Base-by-base conservation (phyloP, 2,329 filamentous ascomycete genomes). In the Myrmaecium sp. region DNA sequence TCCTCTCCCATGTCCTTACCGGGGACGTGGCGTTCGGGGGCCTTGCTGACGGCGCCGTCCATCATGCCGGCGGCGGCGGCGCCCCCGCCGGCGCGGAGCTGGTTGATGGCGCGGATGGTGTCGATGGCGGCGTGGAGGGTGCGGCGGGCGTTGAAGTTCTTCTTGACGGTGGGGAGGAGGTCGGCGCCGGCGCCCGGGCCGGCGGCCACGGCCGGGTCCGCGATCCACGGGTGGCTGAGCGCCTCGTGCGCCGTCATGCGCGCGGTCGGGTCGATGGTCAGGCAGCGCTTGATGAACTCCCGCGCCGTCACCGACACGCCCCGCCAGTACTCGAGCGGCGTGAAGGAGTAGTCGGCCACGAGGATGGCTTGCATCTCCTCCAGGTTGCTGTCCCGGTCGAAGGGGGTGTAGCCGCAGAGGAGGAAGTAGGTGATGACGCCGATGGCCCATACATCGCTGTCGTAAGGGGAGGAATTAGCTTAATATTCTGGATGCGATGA, bases 361-460 rank as follows among this genome's bases (percentile, higher is more conserved):
- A 95, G 70, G 47, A 98, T 98, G 41, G 89, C 89, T 59, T 95
- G 86, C 86, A 98, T 95, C 59, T 98, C 89, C 59, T 98, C 89
- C 45, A 95, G 74, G 55, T 98, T 93, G 41, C 74, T 86, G 53
- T 95, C 89, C 30, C 89, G 78, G 55, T 98, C 89, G 51, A 98
- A 98, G 8, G 89, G 89, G 1, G 89, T 98, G 58, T 95, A 95
- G 32, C 89, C 89, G 54, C 89, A 95, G 26, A 98, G 74, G 16
- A 98, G 63, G 60, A 98, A 98, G 60, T 95, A 98, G 17, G 89
- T 95, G 47, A 98, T 98, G 22, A 98, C 89, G 24, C 89, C 89
- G 35, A 95, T 82, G 19, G 89, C 89, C 89, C 89, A 98, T 36
- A 98, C 75, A 51, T 98, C 89, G 28, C 69, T 74, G 36, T 32